A percentile compares a stretch with the other conserved stretches of the same genome.
Conservation (phyloP, 164 flowering plant genomes). For the Berberis vulgaris region DNA sequence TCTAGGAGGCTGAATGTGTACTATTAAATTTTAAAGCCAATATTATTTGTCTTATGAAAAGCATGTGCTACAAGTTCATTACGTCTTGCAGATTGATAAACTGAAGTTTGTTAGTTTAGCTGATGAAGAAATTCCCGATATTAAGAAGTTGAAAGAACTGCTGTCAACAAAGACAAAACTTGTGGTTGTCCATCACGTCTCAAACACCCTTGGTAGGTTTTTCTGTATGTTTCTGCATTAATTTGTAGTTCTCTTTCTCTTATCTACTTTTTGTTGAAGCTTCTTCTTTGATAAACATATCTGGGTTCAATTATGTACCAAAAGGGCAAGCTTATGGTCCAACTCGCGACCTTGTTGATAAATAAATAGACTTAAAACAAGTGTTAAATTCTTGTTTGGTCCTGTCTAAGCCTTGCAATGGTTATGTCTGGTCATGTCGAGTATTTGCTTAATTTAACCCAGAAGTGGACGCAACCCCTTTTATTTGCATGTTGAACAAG, state of each 20-base stretch:
- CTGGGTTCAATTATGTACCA: no score
- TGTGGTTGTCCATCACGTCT: conserved; percentile 82
- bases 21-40: background rate
- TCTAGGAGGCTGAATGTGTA: background rate
- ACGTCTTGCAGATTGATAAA: background rate
- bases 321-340: no score
- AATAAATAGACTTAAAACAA: no score
- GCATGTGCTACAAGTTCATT: background rate
- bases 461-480: no score
- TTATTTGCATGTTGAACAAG: no score
- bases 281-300: no score
- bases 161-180: conserved; percentile 72
- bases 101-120: conserved; percentile 65
- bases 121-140: conserved; percentile 70
- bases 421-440: no score
- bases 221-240: background rate
- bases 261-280: background rate
- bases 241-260: background rate
- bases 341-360: no score
- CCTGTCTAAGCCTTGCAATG: no score
- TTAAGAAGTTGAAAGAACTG: conserved; percentile 37
- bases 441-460: no score
- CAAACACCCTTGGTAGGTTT: conserved; percentile 73
- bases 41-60: background rate
- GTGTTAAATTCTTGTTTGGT: no score